These are phyloP conservation scores for Citrus inodora DNA, from an alignment of 345 rosid species.

Conservation along the genomic window DNA sequence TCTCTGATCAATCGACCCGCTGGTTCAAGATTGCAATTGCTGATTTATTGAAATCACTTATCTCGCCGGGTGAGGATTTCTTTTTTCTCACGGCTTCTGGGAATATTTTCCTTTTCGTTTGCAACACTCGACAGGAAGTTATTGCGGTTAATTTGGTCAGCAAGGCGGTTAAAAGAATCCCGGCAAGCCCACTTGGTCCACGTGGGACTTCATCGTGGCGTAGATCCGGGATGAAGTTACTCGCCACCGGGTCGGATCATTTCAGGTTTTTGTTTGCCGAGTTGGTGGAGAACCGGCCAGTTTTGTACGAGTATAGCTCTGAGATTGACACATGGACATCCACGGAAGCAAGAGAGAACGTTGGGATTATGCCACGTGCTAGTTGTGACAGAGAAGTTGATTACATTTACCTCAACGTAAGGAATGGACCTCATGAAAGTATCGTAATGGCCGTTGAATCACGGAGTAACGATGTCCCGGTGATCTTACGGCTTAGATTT, in stretches of 20 bases:
- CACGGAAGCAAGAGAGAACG: slow-evolving; percentile 26
- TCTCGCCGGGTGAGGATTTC: slow-evolving; percentile 43
- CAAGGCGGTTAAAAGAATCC: slow-evolving; percentile 44
- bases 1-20: slow-evolving; percentile 40
- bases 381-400: neutral
- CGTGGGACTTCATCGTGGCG: slow-evolving; percentile 83
- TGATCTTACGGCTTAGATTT: slow-evolving; percentile 43
- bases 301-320: slow-evolving; percentile 45
- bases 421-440: slow-evolving; percentile 46
- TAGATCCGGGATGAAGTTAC: slow-evolving; percentile 69
- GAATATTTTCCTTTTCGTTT: slow-evolving; percentile 59
- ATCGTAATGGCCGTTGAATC: slow-evolving; percentile 34
- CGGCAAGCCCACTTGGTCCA: slow-evolving; percentile 71
- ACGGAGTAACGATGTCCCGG: neutral
- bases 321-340: slow-evolving; percentile 46
- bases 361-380: neutral
- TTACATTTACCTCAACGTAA: slow-evolving; percentile 39
- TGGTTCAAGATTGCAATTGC: slow-evolving; percentile 64
- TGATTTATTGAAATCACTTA: slow-evolving; percentile 32
- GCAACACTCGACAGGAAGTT: slow-evolving; percentile 47
- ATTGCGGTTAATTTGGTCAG: slow-evolving; percentile 49
- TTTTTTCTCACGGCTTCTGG: slow-evolving; percentile 59
- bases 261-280: slow-evolving; percentile 70
- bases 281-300: slow-evolving; percentile 47
- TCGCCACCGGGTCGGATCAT: slow-evolving; percentile 30